Evolutionary conservation across 305 asterid species (phyloP), one percentile per base, ranked within the genome.

Genomic region (Solanum aculeatissimum): DNA sequence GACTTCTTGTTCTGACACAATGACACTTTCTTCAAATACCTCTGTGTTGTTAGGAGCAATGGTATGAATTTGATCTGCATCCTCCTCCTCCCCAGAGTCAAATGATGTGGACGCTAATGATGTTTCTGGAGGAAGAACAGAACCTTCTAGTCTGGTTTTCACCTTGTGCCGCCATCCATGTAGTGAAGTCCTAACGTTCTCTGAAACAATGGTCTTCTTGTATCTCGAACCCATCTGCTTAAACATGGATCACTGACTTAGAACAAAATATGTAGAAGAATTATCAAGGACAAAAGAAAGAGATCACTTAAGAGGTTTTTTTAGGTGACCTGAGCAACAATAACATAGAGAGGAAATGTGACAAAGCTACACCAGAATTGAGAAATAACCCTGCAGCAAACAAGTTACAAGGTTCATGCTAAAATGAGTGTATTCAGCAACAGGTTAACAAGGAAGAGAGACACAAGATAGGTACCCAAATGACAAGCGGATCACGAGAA

Each of bases 281-380:
- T 65, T 40, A 27, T 25, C 19, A 18, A 27, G 83, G 83, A 85
- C 12, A 18, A 25, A 40, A 40, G 60, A 29, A 35, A 81, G 66
- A 58, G 32, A 25, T 27, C 3, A 27, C 18, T 23, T 13, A 4
- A 8, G 43, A 38, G 42, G 35, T 57, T 9, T 27, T 2, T 58
- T 82, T 69, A 29, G 7, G 55, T 88, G 88, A 95, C 99, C 97
- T 96, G 99, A 83, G 98, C 92, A 58, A 96, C 91, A 63, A 95
- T 95, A 62, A 96, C 92, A 70, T 96, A 96, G 83, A 95, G 97
- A 5, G 99, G 98, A 86, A 96, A 96, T n/a, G 99, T 96, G 94
- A 96, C 92, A 85, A 96, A 96, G 90, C 99, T 96, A 88, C 99
- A 96, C 98, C 98, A 95, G 85, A 90, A 89, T 92, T 95, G 98